Evolutionary conservation across 331 rosid genomes (phyloP).

Genomic region (Phaseolus coccineus): DNA sequence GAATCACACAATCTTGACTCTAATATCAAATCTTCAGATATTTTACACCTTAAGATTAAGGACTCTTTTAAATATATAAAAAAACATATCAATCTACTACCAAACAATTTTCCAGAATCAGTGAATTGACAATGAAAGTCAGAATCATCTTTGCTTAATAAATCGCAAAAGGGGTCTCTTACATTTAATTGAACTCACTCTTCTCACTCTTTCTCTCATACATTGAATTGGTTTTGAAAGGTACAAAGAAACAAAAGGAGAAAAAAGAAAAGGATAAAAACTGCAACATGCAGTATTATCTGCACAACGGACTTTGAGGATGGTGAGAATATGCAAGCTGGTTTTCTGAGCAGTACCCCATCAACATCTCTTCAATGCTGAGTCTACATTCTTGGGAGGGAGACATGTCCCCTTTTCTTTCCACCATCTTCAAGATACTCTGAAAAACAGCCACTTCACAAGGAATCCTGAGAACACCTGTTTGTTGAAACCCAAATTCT

Average conservation of each 20-base stretch:
- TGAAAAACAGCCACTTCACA: slow-evolving; percentile 77
- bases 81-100: not conserved
- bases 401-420: slow-evolving; percentile 56
- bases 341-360: slow-evolving; percentile 57
- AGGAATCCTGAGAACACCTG: slow-evolving; percentile 80
- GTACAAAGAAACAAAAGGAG: not conserved
- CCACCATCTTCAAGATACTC: slow-evolving; percentile 70
- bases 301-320: slow-evolving; percentile 84
- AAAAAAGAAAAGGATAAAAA: not conserved
- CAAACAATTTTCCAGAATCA: not conserved
- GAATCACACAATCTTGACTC: not conserved
- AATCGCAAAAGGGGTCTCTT: slow-evolving; percentile 41
- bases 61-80: not conserved
- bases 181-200: slow-evolving; percentile 43
- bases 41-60: not conserved
- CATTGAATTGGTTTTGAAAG: slow-evolving; percentile 27
- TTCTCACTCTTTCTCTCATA: slow-evolving; percentile 28
- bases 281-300: slow-evolving; percentile 51
- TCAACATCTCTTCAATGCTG: slow-evolving; percentile 49
- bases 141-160: slow-evolving; percentile 20
- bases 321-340: slow-evolving; percentile 66
- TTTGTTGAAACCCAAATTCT: slow-evolving; percentile 89
- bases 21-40: not conserved
- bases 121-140: slow-evolving; percentile 28
- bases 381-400: slow-evolving; percentile 51